Base-by-base conservation (phyloP, 257 asterid species). In the Jaltomata sinuosa region DNA sequence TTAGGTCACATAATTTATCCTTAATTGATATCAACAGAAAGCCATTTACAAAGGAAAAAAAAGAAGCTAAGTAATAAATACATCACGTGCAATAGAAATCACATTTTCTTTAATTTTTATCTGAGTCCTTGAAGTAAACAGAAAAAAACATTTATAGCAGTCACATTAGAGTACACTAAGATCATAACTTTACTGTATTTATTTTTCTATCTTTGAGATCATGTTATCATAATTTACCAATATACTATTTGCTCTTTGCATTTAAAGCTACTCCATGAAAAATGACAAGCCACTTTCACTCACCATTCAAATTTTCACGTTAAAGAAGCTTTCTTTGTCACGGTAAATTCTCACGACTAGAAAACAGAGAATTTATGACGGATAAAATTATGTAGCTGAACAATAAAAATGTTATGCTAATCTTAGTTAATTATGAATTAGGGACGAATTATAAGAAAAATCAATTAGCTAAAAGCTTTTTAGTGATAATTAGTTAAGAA, bases 221-320 rank as follows among this genome's bases (percentile, higher is more conserved):
- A 68, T 34, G 74, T 65, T 65, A 65, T 22, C 74, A 68, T 68
- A 18, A 68, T 68, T 34, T 68, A 34, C 27, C 77, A 68, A 68
- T 67, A 68, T 34, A 64, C 6, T 64, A 29, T 29, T 18, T 68
- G 77, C 49, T 68, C 45, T 19, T 4, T 34, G 12, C 77, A 68
- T 68, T 68, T 34, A 68, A 34, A 67, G 76, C 76, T 65, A 36
- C 12, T 31, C 74, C 25, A 65, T 31, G 74, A 65, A 65, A 65
- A 40, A 40, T 71, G 79, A 71, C 79, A 71, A 71, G 4, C 55
- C 11, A 42, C 80, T 72, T 72, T n/a, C 18, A 5, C 11, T 72
- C 57, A 74, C 22, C 72, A 71, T 83, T 83, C 47, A 83, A 34
- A 52, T 42, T 18, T 21, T 83, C 82, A 83, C 82, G 72, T 34